Conservation (phyloP, 306 rosid genomes). For the Pyrus bretschneideri region DNA sequence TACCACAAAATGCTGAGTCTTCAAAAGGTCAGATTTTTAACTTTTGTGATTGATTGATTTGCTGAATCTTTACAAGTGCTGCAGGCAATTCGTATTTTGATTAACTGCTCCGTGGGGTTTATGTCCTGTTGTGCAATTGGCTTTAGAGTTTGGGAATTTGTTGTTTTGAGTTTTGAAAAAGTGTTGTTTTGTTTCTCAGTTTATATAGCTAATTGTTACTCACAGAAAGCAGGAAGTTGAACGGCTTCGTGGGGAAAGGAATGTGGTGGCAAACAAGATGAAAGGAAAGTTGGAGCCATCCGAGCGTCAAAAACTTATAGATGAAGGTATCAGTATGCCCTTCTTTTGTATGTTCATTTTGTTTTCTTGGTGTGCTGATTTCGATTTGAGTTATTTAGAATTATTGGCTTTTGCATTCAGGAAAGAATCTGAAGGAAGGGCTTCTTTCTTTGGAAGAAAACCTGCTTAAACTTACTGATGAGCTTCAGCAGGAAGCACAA, state of each 20-base stretch:
- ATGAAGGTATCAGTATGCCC: constrained; percentile 52
- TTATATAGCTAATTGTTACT: constrained; percentile 56
- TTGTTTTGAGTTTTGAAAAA: not conserved
- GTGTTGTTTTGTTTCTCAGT: constrained; percentile 28
- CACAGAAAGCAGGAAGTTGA: constrained; percentile 98
- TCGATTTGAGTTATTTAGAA: not conserved
- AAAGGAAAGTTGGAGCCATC: constrained; percentile 80
- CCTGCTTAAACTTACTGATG: constrained; percentile 61
- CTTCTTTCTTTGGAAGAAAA: constrained; percentile 76
- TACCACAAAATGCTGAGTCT: constrained; percentile 61
- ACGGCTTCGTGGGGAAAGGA: constrained; percentile 86
- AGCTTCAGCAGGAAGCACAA: constrained; percentile 88
- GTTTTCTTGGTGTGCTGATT: not conserved
- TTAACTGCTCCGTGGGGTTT: not conserved
- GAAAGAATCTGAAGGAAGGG: constrained; percentile 85
- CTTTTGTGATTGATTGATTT: not conserved
- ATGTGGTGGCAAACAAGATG: constrained; percentile 88
- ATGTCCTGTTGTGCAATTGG: not conserved
- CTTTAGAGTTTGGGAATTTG: not conserved
- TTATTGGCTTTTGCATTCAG: constrained; percentile 25
- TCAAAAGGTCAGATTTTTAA: constrained; percentile 66
- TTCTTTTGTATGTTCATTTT: not conserved
- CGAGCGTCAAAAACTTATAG: constrained; percentile 70
- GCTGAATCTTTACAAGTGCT: not conserved
- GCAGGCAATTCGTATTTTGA: not conserved